Percentiles rank a stretch among this genome's conserved stretches.
phyloP scores from a whole-genome alignment of 2,329 filamentous ascomycete species.

The Colletotrichum sp. region DNA sequence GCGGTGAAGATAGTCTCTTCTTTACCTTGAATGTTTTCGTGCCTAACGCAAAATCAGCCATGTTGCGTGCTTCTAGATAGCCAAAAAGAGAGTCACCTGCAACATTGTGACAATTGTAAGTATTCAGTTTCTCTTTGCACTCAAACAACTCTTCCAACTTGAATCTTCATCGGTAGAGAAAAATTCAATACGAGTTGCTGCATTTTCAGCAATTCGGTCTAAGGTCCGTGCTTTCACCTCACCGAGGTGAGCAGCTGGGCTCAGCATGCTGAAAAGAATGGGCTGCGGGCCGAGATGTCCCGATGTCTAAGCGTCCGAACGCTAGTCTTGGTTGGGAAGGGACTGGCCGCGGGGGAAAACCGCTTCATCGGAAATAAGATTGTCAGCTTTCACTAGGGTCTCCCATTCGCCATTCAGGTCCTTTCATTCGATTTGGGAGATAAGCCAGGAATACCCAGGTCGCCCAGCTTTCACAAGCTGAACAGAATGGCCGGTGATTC shows the following conservation, averaged over 20 bases:
- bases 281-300: background rate
- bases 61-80: background rate
- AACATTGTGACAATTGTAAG: background rate
- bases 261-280: too few species aligned
- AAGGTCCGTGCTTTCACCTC: background rate
- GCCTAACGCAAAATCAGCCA: background rate
- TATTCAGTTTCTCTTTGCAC: background rate
- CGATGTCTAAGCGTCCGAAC: background rate
- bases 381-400: background rate
- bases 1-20: background rate
- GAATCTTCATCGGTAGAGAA: too few species aligned
- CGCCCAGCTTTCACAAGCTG: background rate
- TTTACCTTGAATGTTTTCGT: background rate
- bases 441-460: background rate
- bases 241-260: background rate
- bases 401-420: background rate
- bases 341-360: background rate
- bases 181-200: background rate
- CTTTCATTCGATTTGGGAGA: background rate
- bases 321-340: background rate
- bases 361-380: constrained; percentile 4
- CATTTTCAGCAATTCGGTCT: background rate
- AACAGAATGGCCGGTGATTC: background rate
- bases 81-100: background rate
- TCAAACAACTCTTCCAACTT: too few species aligned